Evolutionary conservation across 768 basidiomycete species (phyloP), one percentile per base, ranked within the genome.

Genomic region (Guyanaporus albipodus): DNA sequence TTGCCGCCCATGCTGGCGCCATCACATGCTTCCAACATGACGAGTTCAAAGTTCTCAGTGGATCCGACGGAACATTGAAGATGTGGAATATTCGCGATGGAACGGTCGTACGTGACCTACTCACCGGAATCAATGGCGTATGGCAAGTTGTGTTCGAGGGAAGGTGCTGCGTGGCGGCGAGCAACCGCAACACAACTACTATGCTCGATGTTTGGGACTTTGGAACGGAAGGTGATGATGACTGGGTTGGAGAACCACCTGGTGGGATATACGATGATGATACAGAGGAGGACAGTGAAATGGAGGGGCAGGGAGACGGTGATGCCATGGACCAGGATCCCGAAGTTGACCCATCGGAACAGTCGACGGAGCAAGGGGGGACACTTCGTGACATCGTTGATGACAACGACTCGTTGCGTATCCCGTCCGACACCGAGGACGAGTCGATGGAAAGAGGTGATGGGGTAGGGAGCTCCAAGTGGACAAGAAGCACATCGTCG

Each of bases 11-110:
- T 64, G 87, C 87, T 6, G 95, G 94, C 18, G 93, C 95, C n/a
- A 98, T 99, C 56, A 98, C 96, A 15, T 99, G 95, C 70, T 97
- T 98, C 76, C 92, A 95, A 67, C 93, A 96, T 56, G 95, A 98
- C 64, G 94, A 98, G 64, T 91, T 90, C 74, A 97, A 96, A 63
- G 91, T 98, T 36, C 77, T 99, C 23, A 91, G 87, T 59, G 95
- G 95, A 11, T 90, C 87, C 12, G 96, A 98, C 56, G 96, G 96
- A 14, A 91, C 89, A 48, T 75, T 99, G 57, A 97, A 97, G 75
- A 89, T 98, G 84, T 99, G 96, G 96, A 89, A 97, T 63, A 77
- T 95, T 50, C 72, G 84, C 29, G 89, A 93, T 45, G 96, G 95
- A 18, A 76, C 78, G 1, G 83, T 90, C 31, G 83, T 91, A 11